Evolutionary conservation across 1,284 basidiomycete species (phyloP).

Genomic region (Coniophora puteana): DNA sequence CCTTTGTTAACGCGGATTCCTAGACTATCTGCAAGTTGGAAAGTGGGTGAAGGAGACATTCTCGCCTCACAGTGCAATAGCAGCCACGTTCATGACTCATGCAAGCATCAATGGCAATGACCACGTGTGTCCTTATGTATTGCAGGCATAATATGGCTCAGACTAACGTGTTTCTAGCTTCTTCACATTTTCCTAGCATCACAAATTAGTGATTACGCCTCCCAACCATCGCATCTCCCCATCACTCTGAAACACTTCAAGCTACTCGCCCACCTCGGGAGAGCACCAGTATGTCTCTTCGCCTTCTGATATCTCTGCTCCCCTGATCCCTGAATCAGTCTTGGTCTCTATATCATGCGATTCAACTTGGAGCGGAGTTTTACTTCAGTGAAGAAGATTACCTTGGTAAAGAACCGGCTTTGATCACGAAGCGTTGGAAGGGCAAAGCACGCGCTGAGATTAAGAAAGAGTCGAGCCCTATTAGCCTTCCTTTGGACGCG

Average conservation of each 20-base stretch:
- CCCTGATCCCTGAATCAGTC: constrained; percentile 31
- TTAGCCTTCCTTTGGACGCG: constrained; percentile 16
- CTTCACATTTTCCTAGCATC: constrained; percentile 40
- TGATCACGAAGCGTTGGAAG: constrained; percentile 21
- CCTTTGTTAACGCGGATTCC: constrained; percentile 6
- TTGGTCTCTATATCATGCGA: constrained; percentile 50
- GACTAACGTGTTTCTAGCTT: constrained; percentile 32
- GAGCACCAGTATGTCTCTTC: constrained; percentile 45
- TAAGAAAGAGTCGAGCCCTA: constrained; percentile 40
- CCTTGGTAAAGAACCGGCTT: constrained; percentile 29
- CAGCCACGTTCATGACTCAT: constrained; percentile 68
- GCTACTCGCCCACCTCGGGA: constrained; percentile 60
- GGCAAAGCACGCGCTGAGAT: constrained; percentile 30
- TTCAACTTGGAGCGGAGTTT: constrained; percentile 62
- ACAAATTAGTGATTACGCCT: constrained; percentile 22
- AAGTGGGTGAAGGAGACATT: constrained; percentile 55
- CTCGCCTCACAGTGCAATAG: constrained; percentile 49
- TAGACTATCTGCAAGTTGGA: constrained; percentile 56
- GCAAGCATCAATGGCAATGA: constrained; percentile 62
- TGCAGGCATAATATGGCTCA: neutral
- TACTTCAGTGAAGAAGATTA: constrained; percentile 67
- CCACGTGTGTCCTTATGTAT: constrained; percentile 35
- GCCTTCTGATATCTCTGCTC: neutral
- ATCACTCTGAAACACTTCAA: constrained; percentile 71
- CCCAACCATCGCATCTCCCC: constrained; percentile 45